Base-by-base conservation (phyloP, 2,329 filamentous ascomycete genomes). In the Trichoderma oligosporum region DNA sequence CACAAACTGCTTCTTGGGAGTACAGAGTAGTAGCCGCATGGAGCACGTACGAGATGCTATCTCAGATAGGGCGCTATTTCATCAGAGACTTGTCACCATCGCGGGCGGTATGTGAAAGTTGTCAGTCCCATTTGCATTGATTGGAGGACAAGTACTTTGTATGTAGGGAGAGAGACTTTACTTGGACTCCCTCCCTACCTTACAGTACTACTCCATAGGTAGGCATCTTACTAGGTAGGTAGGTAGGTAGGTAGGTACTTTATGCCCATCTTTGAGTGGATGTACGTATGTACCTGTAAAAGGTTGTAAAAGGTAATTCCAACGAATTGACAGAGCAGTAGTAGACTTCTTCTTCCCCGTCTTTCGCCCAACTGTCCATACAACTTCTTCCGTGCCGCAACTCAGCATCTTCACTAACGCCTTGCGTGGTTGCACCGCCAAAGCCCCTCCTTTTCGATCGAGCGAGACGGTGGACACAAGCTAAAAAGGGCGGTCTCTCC, bases 401-500 rank as follows among this genome's bases (percentile, higher is more conserved):
- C 33, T 27, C n/a, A 25, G 22, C 33, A 36, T 36, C 42, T 9
- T 51, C 47, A 39, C 48, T 18, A 33, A 36, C 25, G 25, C 25
- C 41, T 25, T 41, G 35, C 53, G 53, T 38, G 53, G 53, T 46
- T 48, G 44, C 53, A 48, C 53, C 41, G 36, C 33, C 42, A 27
- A 44, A 39, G 20, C 22, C 14, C n/a, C 41, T n/a, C 12, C 33
- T 27, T 24, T 41, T 16, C 31, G 25, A 38, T 58, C 38, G 39
- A 58, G 53, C 56, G 47, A 53, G 47, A 53, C 56, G 46, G 25
- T 49, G 46, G 54, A 29, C 35, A 42, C 29, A 48, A 58, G 42
- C 47, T 53, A 53, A 58, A 53, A 58, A 58, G 41, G 48, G 56
- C 56, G 56, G 56, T 58, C 56, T 58, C 56, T 35, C n/a, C n/a